Base-by-base conservation (phyloP, 1,284 basidiomycete genomes). In the Erythrobasidium hasegawianum region DNA sequence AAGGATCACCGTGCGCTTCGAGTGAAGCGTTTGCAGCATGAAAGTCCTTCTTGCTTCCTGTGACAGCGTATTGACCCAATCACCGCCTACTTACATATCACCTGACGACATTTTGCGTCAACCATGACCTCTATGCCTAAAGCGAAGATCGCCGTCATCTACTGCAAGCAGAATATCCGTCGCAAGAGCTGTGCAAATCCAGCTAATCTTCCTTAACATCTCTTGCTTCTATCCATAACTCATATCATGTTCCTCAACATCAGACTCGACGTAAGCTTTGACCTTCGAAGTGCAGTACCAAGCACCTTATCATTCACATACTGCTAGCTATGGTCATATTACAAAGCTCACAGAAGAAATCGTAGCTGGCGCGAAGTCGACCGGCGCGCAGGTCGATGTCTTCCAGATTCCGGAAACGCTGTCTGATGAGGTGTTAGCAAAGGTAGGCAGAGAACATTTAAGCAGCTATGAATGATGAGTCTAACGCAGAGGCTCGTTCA, bases 371-470 rank as follows among this genome's bases (percentile, higher is more conserved):
- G 61, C 61, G 20, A 64, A 56, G 41, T 47, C 40, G 53, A 45
- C 61, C 29, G 68, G 64, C 39, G 64, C 38, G 43, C 27, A 40
- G 5, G 45, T 53, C 27, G 18, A n/a, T 13, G 11, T 57, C 1
- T 33, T 47, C 69, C 87, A 86, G 77, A 85, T 94, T 72, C 79
- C 86, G 64, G 93, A 97, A 81, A 96, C 90, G 5, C 86, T 97
- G 62, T 76, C 87, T 2, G 78, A 84, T 18, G 87, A 90, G 16
- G 79, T 95, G 68, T 81, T 95, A 64, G 76, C 76, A 65, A 84
- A 85, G 43, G 43, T 47, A 14, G 5, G 40, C 10, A 41, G 40
- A 41, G 40, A 10, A 11, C 11, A n/a, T 11, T n/a, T n/a, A 41
- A n/a, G 10, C 40, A n/a, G 11, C 40, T n/a, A 41, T n/a, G 40